Conservation (phyloP, 192 early-diverging fungal species). For the Umbelopsis isabellina region DNA sequence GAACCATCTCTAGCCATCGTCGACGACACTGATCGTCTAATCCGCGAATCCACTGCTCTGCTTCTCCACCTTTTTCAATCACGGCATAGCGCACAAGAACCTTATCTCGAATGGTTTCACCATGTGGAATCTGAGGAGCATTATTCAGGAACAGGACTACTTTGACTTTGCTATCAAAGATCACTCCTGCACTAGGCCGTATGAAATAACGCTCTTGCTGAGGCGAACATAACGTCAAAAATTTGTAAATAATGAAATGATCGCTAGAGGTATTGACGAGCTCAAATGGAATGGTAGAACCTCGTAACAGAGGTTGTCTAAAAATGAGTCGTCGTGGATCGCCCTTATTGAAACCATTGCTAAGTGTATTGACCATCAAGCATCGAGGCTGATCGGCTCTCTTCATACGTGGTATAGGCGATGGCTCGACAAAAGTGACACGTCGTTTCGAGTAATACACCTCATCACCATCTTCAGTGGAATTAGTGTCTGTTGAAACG, state of each 20-base stretch:
- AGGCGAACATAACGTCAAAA: conserved; percentile 25
- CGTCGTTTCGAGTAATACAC: conserved; percentile 23
- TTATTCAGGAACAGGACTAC: conserved; percentile 37
- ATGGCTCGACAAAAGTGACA: conserved; percentile 38
- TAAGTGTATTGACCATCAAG: neutral
- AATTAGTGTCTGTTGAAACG: conserved; percentile 11
- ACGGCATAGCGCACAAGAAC: conserved; percentile 38
- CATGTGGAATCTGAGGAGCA: conserved; percentile 19
- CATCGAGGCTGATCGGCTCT: conserved; percentile 14
- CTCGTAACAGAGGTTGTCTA: neutral
- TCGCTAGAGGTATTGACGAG: conserved; percentile 26
- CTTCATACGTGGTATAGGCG: conserved; percentile 34
- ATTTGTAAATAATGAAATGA: conserved; percentile 37
- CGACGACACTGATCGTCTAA: conserved; percentile 25
- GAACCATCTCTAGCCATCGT: conserved; percentile 39
- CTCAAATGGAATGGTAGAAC: conserved; percentile 17
- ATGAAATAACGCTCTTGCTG: conserved; percentile 37
- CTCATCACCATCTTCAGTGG: conserved; percentile 3
- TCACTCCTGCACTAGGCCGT: conserved; percentile 37
- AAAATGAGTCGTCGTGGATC: conserved; percentile 1
- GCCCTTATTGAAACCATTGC: neutral
- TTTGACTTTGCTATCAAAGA: conserved; percentile 22
- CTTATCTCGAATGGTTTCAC: conserved; percentile 32
- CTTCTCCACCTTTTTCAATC: conserved; percentile 29
- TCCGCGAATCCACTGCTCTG: conserved; percentile 28